Evolutionary conservation across 139 green algal species (phyloP).

Genomic region (Tetraselmis chui): DNA sequence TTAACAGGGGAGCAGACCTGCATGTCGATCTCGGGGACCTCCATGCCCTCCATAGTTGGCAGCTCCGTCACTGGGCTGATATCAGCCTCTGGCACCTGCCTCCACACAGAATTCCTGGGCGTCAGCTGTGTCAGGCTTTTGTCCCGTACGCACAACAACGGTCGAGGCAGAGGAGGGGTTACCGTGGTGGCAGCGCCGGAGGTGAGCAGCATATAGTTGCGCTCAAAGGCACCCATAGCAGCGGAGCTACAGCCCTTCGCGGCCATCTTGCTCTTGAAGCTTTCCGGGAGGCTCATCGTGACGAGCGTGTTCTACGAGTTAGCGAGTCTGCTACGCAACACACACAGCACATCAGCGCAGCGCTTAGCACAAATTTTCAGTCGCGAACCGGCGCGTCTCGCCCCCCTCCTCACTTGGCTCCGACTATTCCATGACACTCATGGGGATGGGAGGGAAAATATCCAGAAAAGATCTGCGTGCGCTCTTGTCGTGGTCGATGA

Average conservation of each 20-base stretch:
- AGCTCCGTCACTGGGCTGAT: background rate
- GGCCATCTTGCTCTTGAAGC: constrained; percentile 70
- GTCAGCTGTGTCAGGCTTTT: too few species aligned
- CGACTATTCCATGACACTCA: too few species aligned
- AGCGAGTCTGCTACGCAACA: too few species aligned
- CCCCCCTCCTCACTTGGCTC: too few species aligned
- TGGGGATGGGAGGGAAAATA: too few species aligned
- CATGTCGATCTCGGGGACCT: constrained; percentile 71
- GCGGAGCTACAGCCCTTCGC: constrained; percentile 47
- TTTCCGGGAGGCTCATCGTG: constrained; percentile 7
- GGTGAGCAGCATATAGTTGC: constrained; percentile 82
- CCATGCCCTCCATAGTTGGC: constrained; percentile 2
- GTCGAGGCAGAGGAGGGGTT: background rate
- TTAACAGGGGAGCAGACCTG: constrained; percentile 25
- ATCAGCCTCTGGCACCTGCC: background rate
- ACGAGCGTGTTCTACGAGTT: too few species aligned
- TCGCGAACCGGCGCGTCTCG: too few species aligned
- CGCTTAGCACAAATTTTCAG: too few species aligned
- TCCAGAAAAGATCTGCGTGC: too few species aligned
- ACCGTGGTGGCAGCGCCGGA: constrained; percentile 50
- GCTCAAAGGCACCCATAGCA: constrained; percentile 72
- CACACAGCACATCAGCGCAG: too few species aligned
- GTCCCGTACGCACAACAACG: background rate
- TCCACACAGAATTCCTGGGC: too few species aligned
- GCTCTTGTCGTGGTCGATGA: too few species aligned